A percentile compares a stretch with the other conserved stretches of the same genome.
Conservation (phyloP, 345 rosid species). For the Xanthoceras sorbifolium region DNA sequence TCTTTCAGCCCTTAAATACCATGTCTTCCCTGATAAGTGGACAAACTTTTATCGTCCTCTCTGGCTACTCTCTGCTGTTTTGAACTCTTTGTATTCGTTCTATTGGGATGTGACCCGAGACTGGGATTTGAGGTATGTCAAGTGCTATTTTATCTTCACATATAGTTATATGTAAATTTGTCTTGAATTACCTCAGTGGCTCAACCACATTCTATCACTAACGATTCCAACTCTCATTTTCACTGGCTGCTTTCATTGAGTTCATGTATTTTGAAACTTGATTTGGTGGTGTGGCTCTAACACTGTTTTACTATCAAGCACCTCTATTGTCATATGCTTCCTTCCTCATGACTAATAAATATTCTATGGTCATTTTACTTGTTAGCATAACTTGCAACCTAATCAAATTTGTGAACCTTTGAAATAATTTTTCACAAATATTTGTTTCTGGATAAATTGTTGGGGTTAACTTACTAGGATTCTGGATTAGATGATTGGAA, state of each 20-base stretch:
- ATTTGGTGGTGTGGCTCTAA: not conserved
- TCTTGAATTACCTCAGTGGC: not conserved
- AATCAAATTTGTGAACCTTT: not conserved
- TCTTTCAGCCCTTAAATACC: conserved; percentile 93
- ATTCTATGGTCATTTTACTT: not conserved
- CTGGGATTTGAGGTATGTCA: conserved; percentile 89
- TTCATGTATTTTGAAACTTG: not conserved
- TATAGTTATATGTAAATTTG: not conserved
- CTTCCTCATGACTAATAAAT: not conserved
- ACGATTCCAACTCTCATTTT: not conserved
- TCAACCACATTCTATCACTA: not conserved
- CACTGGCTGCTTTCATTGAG: not conserved
- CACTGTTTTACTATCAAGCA: not conserved
- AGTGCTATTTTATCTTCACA: conserved; percentile 5
- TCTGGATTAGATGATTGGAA: not conserved
- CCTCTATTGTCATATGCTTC: not conserved
- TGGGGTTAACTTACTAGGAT: not conserved
- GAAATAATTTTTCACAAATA: not conserved
- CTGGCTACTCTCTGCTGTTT: conserved; percentile 81
- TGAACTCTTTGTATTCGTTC: conserved; percentile 87
- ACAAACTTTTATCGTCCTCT: conserved; percentile 77
- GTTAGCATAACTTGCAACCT: not conserved
- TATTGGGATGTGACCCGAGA: conserved; percentile 95
- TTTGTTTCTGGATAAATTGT: not conserved
- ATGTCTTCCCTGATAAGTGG: conserved; percentile 77